phyloP scores from a whole-genome alignment of 805 yeast genomes.

The Candida nemodendra region DNA sequence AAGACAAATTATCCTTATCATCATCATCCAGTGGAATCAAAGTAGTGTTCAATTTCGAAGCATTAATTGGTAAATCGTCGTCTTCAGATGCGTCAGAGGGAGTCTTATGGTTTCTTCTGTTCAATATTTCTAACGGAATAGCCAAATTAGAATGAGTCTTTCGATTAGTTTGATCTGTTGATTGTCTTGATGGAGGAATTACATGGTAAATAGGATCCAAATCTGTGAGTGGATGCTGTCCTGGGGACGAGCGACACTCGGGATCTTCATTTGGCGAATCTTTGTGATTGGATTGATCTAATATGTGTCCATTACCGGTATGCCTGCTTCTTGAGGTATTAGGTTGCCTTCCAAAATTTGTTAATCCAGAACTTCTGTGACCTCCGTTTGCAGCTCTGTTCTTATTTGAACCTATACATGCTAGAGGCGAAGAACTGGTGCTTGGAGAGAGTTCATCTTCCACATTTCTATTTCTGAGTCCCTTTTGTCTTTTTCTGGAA shows the following conservation, averaged over 20 bases:
- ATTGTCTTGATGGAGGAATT: neutral
- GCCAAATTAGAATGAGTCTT: neutral
- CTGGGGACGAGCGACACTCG: constrained; percentile 12
- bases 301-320: neutral
- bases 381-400: constrained; percentile 5
- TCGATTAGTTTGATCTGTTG: neutral
- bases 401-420: constrained; percentile 5
- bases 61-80: constrained; percentile 40
- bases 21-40: constrained; percentile 50
- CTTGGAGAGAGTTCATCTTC: constrained; percentile 9
- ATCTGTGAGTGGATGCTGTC: constrained; percentile 25
- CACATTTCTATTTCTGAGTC: constrained; percentile 4
- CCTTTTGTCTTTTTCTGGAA: constrained; percentile 15
- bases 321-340: neutral
- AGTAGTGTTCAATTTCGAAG: constrained; percentile 55
- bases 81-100: constrained; percentile 13
- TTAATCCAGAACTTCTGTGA: neutral
- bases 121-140: neutral
- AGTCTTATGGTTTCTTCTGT: neutral
- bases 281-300: neutral
- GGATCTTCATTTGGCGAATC: neutral
- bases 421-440: constrained; percentile 15
- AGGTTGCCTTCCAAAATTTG: neutral
- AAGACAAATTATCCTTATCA: constrained; percentile 32
- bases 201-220: constrained; percentile 25